Base-by-base conservation (phyloP, 73 alveolate species). In the Paraurostyla sp. region DNA sequence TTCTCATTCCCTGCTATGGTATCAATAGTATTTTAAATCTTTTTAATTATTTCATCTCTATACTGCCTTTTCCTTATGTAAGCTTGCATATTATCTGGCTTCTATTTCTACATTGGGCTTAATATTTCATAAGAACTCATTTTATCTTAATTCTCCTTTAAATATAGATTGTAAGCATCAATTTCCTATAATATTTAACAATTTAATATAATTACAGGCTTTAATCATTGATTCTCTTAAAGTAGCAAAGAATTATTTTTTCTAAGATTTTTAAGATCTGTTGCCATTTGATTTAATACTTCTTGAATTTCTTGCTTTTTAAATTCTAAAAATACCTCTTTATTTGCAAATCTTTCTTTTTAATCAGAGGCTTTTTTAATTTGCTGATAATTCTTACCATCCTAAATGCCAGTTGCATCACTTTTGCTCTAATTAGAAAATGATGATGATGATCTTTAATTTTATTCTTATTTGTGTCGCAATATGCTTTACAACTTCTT, bases 291-390 rank as follows among this genome's bases (percentile, higher is more conserved):
- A 43, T 40, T 73, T 1, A 73, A 25, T 15, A 45, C 13, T 27
- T 73, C 48, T 25, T 43, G 22, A 9, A 73, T 48, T 50, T 73
- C 30, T 49, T 73, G 52, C 52, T 73, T 73, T 49, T 73, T 73
- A 33, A 45, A 73, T 43, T 73, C 86, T 25, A 73, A 73, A 48
- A 73, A 73, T 46, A 73, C 86, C 27, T 73, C 86, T 73, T 45
- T 45, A 23, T 73, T 43, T 20, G 86, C 86, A 13, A 73, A 45
- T 48, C 40, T 42, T 36, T 73, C 86, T 32, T 30, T 73, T 4
- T 45, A 30, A 65, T 65, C 82, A 6, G 82, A 18, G 9, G 9
- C 16, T 9, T 23, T 6, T 13, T 62, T 62, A 0, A 73, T 43
- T 27, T 36, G 22, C 32, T 43, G 32, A 11, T 25, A 25, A 50